Evolutionary conservation across 2,329 filamentous ascomycete genomes (phyloP).

Genomic region (Fusarium brachygibbosum): DNA sequence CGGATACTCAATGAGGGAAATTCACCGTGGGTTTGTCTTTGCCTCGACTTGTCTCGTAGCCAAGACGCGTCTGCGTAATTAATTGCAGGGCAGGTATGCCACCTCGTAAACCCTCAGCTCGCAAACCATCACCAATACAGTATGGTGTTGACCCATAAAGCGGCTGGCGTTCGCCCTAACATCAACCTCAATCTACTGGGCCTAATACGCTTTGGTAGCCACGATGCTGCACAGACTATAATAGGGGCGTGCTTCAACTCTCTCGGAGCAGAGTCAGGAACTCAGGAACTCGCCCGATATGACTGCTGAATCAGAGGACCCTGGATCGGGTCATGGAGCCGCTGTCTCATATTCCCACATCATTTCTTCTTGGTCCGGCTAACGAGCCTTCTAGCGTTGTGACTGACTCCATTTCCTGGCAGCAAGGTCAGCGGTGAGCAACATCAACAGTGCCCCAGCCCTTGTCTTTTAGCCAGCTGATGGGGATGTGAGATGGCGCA

Average conservation of each 20-base stretch:
- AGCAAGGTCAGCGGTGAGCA: conserved; percentile 27
- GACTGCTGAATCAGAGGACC: conserved; percentile 27
- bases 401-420: conserved; percentile 17
- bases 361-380: conserved; percentile 7
- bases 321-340: conserved; percentile 25
- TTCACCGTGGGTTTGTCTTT: background rate
- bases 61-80: background rate
- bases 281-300: conserved; percentile 8
- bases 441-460: background rate
- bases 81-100: conserved; percentile 1
- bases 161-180: conserved; percentile 25
- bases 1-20: background rate
- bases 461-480: conserved; percentile 17
- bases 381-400: conserved; percentile 21
- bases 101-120: conserved; percentile 15
- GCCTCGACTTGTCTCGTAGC: conserved; percentile 1
- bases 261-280: conserved; percentile 4
- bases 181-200: conserved; percentile 13
- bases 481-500: conserved; percentile 27
- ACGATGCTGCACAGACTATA: conserved; percentile 12
- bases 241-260: conserved; percentile 35
- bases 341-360: conserved; percentile 34
- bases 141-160: conserved; percentile 22
- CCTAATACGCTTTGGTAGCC: conserved; percentile 12
- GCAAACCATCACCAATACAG: conserved; percentile 31